phyloP scores from a whole-genome alignment of 345 rosid genomes.

The Eucalyptus marginata region DNA sequence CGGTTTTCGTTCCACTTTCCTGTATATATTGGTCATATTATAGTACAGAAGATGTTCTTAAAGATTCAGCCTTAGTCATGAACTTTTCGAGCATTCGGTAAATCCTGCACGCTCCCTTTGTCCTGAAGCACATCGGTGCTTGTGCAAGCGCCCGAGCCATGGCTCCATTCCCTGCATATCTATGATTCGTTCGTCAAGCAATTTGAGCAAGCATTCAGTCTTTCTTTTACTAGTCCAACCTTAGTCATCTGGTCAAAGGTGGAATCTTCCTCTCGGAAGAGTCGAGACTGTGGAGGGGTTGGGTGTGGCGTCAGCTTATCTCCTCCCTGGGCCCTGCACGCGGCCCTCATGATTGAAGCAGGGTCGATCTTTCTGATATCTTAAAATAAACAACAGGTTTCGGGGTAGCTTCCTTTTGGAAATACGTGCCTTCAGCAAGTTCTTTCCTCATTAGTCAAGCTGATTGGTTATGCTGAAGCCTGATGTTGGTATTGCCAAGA shows the following conservation, averaged over 20 bases:
- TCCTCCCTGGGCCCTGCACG: neutral
- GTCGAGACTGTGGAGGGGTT: neutral
- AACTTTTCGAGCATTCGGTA: neutral
- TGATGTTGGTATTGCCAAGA: too few relatives aligned
- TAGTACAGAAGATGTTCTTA: neutral
- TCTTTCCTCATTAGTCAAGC: neutral
- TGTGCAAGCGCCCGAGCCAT: neutral
- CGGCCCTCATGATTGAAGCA: neutral
- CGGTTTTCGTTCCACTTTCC: neutral
- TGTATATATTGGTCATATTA: neutral
- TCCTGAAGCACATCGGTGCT: neutral
- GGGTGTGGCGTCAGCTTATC: neutral
- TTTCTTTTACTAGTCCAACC: neutral
- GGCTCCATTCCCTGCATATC: neutral
- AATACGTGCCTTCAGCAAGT: neutral
- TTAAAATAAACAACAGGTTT: neutral
- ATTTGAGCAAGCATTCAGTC: too few relatives aligned
- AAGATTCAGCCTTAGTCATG: neutral
- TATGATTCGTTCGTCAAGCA: too few relatives aligned
- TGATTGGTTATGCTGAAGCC: too few relatives aligned
- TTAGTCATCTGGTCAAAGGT: neutral
- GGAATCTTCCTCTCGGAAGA: neutral
- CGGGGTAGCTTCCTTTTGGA: neutral
- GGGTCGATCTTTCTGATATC: neutral
- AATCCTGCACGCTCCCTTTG: neutral